Percentiles rank a stretch among this genome's conserved stretches.
phyloP scores from a whole-genome alignment of 2,329 filamentous ascomycete genomes.

The Tetracladium maxilliforme region DNA sequence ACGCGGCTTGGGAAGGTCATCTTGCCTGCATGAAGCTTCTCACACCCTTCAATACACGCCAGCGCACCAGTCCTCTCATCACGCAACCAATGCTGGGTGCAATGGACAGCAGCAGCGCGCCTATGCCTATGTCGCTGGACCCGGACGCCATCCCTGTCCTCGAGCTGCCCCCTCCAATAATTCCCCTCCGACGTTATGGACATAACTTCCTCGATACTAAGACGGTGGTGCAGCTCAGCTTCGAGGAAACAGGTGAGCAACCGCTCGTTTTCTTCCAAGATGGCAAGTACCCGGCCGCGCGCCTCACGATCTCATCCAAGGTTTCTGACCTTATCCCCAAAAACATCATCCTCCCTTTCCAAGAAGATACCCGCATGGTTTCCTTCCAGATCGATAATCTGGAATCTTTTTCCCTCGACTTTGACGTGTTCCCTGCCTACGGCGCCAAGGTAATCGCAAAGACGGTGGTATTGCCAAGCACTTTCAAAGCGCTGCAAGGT shows the following conservation, averaged over 20 bases:
- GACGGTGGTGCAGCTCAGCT: constrained; percentile 85
- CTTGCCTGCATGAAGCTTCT: constrained; percentile 87
- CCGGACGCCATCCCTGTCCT: constrained; percentile 83
- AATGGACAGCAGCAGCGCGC: constrained; percentile 16
- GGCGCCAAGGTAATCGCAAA: constrained; percentile 96
- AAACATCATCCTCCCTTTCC: constrained; percentile 88
- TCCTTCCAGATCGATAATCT: constrained; percentile 94
- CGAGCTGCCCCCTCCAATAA: constrained; percentile 87
- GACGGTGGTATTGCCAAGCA: constrained; percentile 77
- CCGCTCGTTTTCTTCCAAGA: constrained; percentile 94
- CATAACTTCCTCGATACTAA: constrained; percentile 98
- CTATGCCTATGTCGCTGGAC: constrained; percentile 54
- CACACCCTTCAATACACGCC: constrained; percentile 40
- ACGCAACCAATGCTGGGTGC: constrained; percentile 8
- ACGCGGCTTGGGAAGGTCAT: constrained; percentile 95
- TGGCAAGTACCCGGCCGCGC: constrained; percentile 87
- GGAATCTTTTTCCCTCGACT: constrained; percentile 86
- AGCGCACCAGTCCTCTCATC: constrained; percentile 10
- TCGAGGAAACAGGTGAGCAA: constrained; percentile 59
- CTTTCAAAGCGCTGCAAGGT: constrained; percentile 62
- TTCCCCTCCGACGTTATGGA: constrained; percentile 83
- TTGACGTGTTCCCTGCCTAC: constrained; percentile 95
- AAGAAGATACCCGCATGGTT: constrained; percentile 85
- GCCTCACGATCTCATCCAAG: constrained; percentile 93
- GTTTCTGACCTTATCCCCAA: constrained; percentile 90